These are phyloP conservation scores for Xylaria palmicola DNA, from an alignment of 495 filamentous ascomycete species.

Conservation along the genomic window DNA sequence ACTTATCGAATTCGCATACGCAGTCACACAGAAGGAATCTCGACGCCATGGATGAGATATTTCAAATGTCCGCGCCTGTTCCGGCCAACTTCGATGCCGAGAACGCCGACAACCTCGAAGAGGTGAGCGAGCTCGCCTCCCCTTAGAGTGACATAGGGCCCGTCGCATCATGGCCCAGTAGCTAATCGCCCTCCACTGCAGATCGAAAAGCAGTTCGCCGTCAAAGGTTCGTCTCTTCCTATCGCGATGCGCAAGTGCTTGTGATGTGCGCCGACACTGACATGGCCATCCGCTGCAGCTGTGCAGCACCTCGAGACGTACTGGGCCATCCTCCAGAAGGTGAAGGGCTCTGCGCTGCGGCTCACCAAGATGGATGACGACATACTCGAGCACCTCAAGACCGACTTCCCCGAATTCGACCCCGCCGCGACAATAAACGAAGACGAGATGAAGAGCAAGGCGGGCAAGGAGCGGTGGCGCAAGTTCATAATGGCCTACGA, in stretches of 20 bases:
- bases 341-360: constrained; percentile 78
- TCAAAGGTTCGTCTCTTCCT: constrained; percentile 71
- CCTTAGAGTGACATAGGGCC: background rate
- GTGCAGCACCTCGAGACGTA: constrained; percentile 96
- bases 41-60: constrained; percentile 26
- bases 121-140: constrained; percentile 31
- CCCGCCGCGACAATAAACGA: constrained; percentile 76
- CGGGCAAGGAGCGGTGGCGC: constrained; percentile 93
- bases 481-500: constrained; percentile 93
- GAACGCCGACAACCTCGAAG: constrained; percentile 49
- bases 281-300: constrained; percentile 42
- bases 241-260: background rate
- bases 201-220: constrained; percentile 99
- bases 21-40: background rate
- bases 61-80: constrained; percentile 29
- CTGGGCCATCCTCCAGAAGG: constrained; percentile 91
- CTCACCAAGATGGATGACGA: constrained; percentile 94
- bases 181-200: constrained; percentile 34
- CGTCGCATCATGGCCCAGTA: background rate
- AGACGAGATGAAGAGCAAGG: constrained; percentile 95
- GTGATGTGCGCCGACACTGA: background rate
- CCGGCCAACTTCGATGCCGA: constrained; percentile 46
- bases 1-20: background rate
- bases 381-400: constrained; percentile 82
- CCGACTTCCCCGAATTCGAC: constrained; percentile 90